Evolutionary conservation across 108 stramenopile genomes (phyloP).

Genomic region (Cyclotella baltica): DNA sequence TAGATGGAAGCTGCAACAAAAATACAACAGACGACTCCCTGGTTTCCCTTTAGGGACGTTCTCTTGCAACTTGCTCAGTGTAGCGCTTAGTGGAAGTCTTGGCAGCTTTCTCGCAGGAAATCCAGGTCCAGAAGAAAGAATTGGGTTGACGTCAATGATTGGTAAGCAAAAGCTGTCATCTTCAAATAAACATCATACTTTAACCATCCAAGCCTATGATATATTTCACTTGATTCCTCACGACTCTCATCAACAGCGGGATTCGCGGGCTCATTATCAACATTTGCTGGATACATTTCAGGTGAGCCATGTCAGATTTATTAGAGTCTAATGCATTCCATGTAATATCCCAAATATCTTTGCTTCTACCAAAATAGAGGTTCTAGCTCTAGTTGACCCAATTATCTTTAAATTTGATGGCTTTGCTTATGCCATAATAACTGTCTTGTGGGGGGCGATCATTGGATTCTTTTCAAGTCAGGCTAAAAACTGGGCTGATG

Average conservation of each 20-base stretch:
- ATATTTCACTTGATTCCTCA: neutral
- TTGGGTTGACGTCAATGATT: constrained; percentile 75
- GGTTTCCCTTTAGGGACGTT: constrained; percentile 87
- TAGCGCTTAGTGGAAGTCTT: constrained; percentile 75
- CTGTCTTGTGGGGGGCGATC: constrained; percentile 69
- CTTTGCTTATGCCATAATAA: constrained; percentile 67
- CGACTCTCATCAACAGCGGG: constrained; percentile 50
- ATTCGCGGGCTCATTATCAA: constrained; percentile 80
- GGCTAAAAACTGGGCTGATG: constrained; percentile 85
- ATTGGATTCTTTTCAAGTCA: constrained; percentile 73
- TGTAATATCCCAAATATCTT: neutral
- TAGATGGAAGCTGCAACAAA: constrained; percentile 70
- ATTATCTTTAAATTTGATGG: constrained; percentile 86
- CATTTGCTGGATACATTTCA: constrained; percentile 77
- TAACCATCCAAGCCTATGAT: neutral
- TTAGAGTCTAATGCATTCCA: neutral
- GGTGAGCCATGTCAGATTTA: constrained; percentile 9
- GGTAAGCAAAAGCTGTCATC: constrained; percentile 6
- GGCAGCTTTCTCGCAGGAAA: constrained; percentile 79
- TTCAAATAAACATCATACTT: neutral
- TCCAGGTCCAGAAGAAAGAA: constrained; percentile 70
- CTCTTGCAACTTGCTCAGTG: constrained; percentile 77
- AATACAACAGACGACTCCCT: constrained; percentile 71
- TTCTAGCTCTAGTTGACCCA: constrained; percentile 74
- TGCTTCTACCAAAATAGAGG: constrained; percentile 40